These are phyloP conservation scores for Nidula niveotomentosa DNA, from an alignment of 1,284 basidiomycete genomes.

Conservation along the genomic window DNA sequence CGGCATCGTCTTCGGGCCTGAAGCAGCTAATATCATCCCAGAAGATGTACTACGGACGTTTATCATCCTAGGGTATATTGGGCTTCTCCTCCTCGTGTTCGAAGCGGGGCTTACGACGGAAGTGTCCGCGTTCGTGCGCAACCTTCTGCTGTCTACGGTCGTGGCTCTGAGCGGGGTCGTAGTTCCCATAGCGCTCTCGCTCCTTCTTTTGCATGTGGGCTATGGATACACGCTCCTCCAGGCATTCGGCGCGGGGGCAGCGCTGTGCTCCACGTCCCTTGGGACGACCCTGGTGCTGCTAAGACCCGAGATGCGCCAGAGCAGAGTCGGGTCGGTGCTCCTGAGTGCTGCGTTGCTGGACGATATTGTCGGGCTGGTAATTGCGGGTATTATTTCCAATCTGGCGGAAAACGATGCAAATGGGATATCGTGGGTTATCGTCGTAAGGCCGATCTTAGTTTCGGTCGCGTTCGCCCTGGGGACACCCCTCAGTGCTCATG, in stretches of 20 bases:
- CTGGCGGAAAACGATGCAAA: slow-evolving; percentile 15
- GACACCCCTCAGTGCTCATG: slow-evolving; percentile 19
- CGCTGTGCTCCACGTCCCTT: slow-evolving; percentile 37
- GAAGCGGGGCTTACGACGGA: slow-evolving; percentile 35
- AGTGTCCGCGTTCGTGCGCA: slow-evolving; percentile 26
- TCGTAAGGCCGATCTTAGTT: slow-evolving; percentile 35
- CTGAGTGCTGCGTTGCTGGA: slow-evolving; percentile 38
- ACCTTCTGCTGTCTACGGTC: slow-evolving; percentile 26
- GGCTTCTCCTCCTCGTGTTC: slow-evolving; percentile 34
- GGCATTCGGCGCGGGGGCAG: slow-evolving; percentile 36
- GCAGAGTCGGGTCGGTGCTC: slow-evolving; percentile 30
- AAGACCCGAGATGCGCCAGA: slow-evolving; percentile 28
- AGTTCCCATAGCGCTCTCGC: slow-evolving; percentile 33
- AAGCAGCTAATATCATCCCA: slow-evolving; percentile 28
- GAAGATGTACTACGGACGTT: slow-evolving; percentile 22
- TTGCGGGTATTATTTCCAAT: slow-evolving; percentile 33
- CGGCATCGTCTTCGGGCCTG: slow-evolving; percentile 30
- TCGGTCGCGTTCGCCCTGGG: slow-evolving; percentile 31
- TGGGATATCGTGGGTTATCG: slow-evolving; percentile 24
- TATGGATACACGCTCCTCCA: slow-evolving; percentile 29
- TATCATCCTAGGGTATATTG: slow-evolving; percentile 32
- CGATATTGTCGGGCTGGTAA: slow-evolving; percentile 35
- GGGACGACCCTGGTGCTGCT: slow-evolving; percentile 37
- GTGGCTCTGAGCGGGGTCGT: slow-evolving; percentile 34
- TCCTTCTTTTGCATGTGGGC: slow-evolving; percentile 30